Evolutionary conservation across 768 basidiomycete species (phyloP), one percentile per base, ranked within the genome.

Genomic region (Trichaptum fuscoviolaceum): DNA sequence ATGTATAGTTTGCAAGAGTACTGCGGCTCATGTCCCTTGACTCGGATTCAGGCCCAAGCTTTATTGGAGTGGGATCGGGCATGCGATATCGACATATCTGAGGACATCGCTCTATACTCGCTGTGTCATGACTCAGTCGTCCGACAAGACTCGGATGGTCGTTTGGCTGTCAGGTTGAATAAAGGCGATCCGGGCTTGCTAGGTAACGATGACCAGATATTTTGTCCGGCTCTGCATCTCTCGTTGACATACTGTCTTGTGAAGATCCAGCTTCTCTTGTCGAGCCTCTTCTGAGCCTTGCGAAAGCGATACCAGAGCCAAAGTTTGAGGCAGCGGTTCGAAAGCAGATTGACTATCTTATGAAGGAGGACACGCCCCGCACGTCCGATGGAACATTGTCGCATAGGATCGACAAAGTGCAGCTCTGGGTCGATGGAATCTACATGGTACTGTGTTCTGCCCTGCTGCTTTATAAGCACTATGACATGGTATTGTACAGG

Each of bases 401-500:
- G 6, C 42, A 52, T 12, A 52, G 42, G 10, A 52, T 20, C 9
- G 65, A 62, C 36, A 61, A 61, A 23, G 60, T 66, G 36, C 30
- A 60, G 7, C 65, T 66, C 18, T 66, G 65, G 65, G 61, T 66
- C 7, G 65, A 66, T 42, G 65, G 59, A 2, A 24, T 66, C 60
- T 66, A 66, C 60, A 66, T 66, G 65, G 42, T 52, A 52, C 15
- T 52, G 12, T 52, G 5, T 52, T 52, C 42, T 30, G 30, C 2
- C 2, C 8, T 30, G 30, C 30, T 30, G 30, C 8, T 30, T 30
- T 30, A 3, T 30, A 30, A 30, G 30, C 30, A 30, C 30, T 30
- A 30, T 30, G 30, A 52, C 42, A 12, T 52, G 42, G 42, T 52
- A 12, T 52, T 20, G 15, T 20, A 52, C 42, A 52, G 42, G 65